Evolutionary conservation across 441 rosid genomes (phyloP).

Genomic region (Euphorbia schlechtendalii): DNA sequence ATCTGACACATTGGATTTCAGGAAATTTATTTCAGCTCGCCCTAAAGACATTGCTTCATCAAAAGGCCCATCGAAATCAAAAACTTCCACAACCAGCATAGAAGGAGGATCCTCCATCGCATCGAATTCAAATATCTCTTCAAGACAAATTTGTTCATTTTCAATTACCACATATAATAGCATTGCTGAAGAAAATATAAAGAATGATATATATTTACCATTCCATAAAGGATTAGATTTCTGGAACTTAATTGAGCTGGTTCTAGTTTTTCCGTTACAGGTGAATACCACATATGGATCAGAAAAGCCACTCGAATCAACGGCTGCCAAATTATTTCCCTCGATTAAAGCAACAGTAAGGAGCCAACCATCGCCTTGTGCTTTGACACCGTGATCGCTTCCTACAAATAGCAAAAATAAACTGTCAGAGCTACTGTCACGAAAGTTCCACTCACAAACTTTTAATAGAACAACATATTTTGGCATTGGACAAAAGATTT

Average conservation of each 20-base stretch:
- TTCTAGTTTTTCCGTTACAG: constrained; percentile 81
- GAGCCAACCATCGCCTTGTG: constrained; percentile 97
- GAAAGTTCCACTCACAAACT: no score
- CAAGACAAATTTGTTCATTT: constrained; percentile 18
- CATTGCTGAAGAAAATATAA: constrained; percentile 14
- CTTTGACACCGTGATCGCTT: constrained; percentile 91
- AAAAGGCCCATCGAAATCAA: constrained; percentile 91
- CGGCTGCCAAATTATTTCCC: constrained; percentile 84
- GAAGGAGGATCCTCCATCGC: constrained; percentile 99
- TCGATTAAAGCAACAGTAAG: constrained; percentile 89
- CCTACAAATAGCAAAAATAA: constrained; percentile 35
- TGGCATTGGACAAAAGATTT: no score
- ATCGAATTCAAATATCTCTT: constrained; percentile 97
- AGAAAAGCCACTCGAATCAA: constrained; percentile 81
- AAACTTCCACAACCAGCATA: constrained; percentile 80
- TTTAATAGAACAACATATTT: no score
- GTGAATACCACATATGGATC: constrained; percentile 92
- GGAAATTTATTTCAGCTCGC: constrained; percentile 77
- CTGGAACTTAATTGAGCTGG: constrained; percentile 95
- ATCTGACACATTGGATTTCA: constrained; percentile 73
- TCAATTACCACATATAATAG: constrained; percentile 2
- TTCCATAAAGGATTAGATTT: constrained; percentile 85
- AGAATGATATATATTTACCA: constrained; percentile 44
- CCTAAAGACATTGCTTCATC: constrained; percentile 85
- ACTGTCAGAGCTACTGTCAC: no score